Percentiles rank a stretch among this genome's conserved stretches.
Evolutionary conservation across 2,329 filamentous ascomycete genomes (phyloP).

Genomic region (Xylaria multiplex): DNA sequence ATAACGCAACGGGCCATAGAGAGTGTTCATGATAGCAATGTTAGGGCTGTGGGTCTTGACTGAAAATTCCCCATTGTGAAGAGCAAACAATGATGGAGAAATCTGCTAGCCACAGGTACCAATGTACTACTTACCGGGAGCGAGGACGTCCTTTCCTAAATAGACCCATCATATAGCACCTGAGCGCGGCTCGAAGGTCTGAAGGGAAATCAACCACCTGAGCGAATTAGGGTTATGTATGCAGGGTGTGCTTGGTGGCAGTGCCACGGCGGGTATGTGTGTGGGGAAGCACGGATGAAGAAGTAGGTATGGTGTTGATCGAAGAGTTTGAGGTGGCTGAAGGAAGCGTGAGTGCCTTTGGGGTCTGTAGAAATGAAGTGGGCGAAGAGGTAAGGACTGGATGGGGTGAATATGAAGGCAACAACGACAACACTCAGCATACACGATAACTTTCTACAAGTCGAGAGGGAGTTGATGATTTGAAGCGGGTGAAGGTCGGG

Average conservation of each 20-base stretch:
- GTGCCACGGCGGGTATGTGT: not conserved
- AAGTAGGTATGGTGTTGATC: not conserved
- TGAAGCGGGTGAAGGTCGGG: constrained; percentile 1
- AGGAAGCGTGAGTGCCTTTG: constrained; percentile 6
- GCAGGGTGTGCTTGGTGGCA: not conserved
- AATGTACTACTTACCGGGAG: constrained; percentile 37
- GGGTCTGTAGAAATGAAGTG: not conserved
- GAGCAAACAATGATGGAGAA: not conserved
- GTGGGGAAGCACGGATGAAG: constrained; percentile 1
- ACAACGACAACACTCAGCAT: constrained; percentile 8
- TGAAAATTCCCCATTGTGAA: not conserved
- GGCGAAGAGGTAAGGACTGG: constrained; percentile 2
- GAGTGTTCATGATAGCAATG: not conserved
- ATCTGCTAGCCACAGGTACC: not conserved
- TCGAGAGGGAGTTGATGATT: not conserved
- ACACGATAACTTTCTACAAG: not conserved
- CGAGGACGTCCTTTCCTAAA: constrained; percentile 33
- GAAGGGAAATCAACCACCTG: not conserved
- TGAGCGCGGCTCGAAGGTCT: not conserved
- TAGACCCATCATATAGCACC: constrained; percentile 27
- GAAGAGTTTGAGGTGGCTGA: not conserved
- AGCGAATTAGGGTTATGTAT: not conserved
- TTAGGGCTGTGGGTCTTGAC: not conserved
- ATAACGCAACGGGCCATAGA: not conserved
- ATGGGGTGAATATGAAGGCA: not conserved